Evolutionary conservation across 1,139 yeast genomes (phyloP), one percentile per base, ranked within the genome.

Genomic region (Saccharomycopsis crataegensis): DNA sequence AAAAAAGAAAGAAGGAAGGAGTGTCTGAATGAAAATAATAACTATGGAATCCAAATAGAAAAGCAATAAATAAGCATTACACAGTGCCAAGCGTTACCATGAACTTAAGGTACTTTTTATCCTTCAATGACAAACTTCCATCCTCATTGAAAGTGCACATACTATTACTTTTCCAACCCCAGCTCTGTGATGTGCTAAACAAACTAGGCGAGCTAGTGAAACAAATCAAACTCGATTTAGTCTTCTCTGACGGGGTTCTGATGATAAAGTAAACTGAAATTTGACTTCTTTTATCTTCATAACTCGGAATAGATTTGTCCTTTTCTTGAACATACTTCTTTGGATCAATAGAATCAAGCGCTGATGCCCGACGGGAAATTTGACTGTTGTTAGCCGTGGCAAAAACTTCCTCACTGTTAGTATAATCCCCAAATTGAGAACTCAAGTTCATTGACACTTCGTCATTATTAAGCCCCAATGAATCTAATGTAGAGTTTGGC

Each of bases 161-260:
- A 43, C 76, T 73, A 49, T 73, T 72, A 56, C 78, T 73, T 57
- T 76, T 77, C 81, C 78, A 77, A 1, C 82, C 82, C 82, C 82
- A 78, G 51, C 80, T 74, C 61, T 77, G 82, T 1, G 79, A 73
- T 53, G 71, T 70, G 51, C 74, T 75, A 61, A 78, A 78, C 52
- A 68, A 65, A 57, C 76, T 79, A 0, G 82, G 82, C 8, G 76
- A 70, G 3, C 80, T 75, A 9, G 77, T 67, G 60, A 77, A 78
- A 41, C 80, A 73, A 0, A 80, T 76, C 51, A 77, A 65, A 1
- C 75, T 68, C 1, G 77, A 70, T 59, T 68, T 73, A 5, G 67
- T 64, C 53, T 72, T 67, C 49, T 79, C 64, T 1, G 80, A 74
- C 1, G 80, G 80, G 1, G 81, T 76, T 60, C 74, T 76, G 34